phyloP scores from a whole-genome alignment of 2,329 filamentous ascomycete genomes.

The Xylaria sp. region DNA sequence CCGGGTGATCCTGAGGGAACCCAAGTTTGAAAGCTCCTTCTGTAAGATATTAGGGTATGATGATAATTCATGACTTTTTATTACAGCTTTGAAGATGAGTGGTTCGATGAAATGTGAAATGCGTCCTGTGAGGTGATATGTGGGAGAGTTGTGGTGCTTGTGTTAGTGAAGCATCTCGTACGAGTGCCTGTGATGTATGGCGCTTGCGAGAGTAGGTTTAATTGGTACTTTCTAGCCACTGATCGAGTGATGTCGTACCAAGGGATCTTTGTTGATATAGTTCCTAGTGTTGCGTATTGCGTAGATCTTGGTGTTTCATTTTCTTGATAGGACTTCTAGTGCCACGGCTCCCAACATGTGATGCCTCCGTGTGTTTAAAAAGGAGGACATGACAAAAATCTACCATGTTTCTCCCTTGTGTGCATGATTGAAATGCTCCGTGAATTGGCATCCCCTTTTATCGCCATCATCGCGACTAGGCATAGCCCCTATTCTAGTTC shows the following conservation, averaged over 20 bases:
- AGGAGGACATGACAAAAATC: neutral
- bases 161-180: neutral
- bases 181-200: neutral
- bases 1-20: neutral
- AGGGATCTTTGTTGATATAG: no score
- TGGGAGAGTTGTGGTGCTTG: neutral
- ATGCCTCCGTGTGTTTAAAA: neutral
- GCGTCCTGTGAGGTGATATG: no score
- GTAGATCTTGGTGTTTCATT: neutral
- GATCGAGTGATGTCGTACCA: no score
- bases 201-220: neutral
- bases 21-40: neutral
- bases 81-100: neutral
- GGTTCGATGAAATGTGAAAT: no score
- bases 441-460: neutral
- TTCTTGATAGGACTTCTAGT: neutral
- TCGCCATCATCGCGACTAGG: no score
- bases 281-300: neutral
- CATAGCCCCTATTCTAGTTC: no score
- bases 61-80: slow-evolving; percentile 26
- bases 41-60: slow-evolving; percentile 13
- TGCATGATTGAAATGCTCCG: neutral
- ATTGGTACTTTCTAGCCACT: neutral
- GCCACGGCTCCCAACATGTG: neutral
- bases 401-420: no score